Evolutionary conservation across 768 basidiomycete genomes (phyloP).

Genomic region (Coprinellus aureogranulatus): DNA sequence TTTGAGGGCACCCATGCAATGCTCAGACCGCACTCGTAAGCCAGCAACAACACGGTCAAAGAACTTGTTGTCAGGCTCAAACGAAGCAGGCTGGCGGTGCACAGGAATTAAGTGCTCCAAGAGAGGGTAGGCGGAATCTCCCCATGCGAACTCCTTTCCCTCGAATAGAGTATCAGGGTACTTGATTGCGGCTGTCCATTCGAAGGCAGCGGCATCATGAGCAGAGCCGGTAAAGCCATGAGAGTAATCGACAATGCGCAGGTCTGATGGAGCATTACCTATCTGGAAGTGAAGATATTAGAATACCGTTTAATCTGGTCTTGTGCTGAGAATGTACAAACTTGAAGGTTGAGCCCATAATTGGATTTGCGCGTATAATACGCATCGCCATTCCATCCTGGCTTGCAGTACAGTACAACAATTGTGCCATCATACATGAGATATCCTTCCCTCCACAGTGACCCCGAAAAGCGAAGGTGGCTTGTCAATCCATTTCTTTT

Average conservation of each 20-base stretch:
- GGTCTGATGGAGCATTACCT: background rate
- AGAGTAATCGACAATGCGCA: conserved; percentile 33
- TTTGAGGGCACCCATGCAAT: conserved; percentile 28
- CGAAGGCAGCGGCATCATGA: conserved; percentile 35
- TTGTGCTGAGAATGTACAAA: conserved; percentile 6
- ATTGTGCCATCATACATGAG: conserved; percentile 39
- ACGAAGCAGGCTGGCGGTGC: conserved; percentile 20
- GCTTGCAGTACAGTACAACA: conserved; percentile 28
- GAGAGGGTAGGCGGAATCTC: conserved; percentile 36
- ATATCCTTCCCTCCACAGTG: conserved; percentile 37
- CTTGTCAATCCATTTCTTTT: too few species aligned
- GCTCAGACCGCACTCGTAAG: conserved; percentile 28
- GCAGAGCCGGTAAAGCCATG: conserved; percentile 32
- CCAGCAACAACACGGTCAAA: conserved; percentile 25
- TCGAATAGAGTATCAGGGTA: conserved; percentile 22
- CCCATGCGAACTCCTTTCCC: conserved; percentile 32
- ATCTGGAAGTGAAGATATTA: background rate
- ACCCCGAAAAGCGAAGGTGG: too few species aligned
- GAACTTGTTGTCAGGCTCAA: conserved; percentile 12
- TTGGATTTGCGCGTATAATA: conserved; percentile 38
- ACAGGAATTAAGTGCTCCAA: background rate
- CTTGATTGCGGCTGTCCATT: conserved; percentile 18
- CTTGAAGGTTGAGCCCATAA: conserved; percentile 36
- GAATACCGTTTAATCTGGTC: background rate
- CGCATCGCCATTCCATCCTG: conserved; percentile 31